A percentile compares a stretch with the other conserved stretches of the same genome.
Conservation (phyloP, 805 yeast species). For the Kuraishia ogatae region DNA sequence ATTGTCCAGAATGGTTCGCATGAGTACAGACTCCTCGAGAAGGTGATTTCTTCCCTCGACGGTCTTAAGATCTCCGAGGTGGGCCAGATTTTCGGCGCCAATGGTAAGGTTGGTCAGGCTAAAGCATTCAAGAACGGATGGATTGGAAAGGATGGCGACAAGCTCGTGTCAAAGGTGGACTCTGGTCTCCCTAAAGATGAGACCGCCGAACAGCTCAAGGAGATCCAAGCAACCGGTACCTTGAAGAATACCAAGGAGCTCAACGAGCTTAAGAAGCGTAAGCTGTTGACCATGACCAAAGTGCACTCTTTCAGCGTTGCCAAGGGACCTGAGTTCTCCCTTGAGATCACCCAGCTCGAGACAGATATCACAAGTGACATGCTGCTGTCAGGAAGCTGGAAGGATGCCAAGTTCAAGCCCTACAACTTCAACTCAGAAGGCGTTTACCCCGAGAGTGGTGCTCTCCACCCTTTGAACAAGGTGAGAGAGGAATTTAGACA, state of each 20-base stretch:
- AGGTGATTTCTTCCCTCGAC: slow-evolving; percentile 65
- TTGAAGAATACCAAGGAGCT: slow-evolving; percentile 58
- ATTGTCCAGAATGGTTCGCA: slow-evolving; percentile 81
- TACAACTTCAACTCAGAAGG: slow-evolving; percentile 97
- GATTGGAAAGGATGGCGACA: slow-evolving; percentile 84
- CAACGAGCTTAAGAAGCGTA: slow-evolving; percentile 88
- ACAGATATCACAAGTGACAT: slow-evolving; percentile 94
- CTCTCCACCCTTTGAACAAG: slow-evolving; percentile 92
- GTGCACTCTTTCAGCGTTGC: slow-evolving; percentile 63
- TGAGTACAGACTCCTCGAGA: slow-evolving; percentile 71
- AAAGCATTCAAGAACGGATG: slow-evolving; percentile 97
- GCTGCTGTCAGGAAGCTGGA: slow-evolving; percentile 80
- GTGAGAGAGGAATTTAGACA: slow-evolving; percentile 97
- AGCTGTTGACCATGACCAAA: slow-evolving; percentile 65
- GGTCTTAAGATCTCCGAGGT: slow-evolving; percentile 80
- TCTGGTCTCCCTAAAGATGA: slow-evolving; percentile 51
- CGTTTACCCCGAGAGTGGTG: slow-evolving; percentile 76
- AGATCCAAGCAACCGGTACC: slow-evolving; percentile 47
- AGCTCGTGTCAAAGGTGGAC: slow-evolving; percentile 53
- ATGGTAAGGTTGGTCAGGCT: slow-evolving; percentile 92
- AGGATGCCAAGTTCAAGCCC: slow-evolving; percentile 78
- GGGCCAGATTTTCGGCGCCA: slow-evolving; percentile 60
- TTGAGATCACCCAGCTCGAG: slow-evolving; percentile 71
- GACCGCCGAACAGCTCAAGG: slow-evolving; percentile 55
- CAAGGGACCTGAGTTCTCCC: slow-evolving; percentile 81